Base-by-base conservation (phyloP, 108 stramenopile species). In the Skeletonema grethae region DNA sequence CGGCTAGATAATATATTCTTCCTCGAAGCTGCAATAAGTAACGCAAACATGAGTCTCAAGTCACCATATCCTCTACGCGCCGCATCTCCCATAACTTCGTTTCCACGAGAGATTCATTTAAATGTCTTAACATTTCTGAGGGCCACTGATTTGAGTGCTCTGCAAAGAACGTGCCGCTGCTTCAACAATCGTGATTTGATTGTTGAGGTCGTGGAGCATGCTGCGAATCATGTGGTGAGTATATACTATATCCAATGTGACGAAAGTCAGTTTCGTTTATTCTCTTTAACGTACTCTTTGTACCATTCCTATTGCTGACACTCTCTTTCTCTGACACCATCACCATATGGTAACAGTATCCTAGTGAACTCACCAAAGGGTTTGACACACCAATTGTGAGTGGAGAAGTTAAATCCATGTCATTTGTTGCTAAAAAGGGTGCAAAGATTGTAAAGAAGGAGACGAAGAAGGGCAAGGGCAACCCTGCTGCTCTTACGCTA, bases 71-170 rank as follows among this genome's bases (percentile, higher is more conserved):
- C 65, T 18, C 45, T 67, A 3, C 20, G 41, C 5, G 15, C 24
- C n/a, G 7, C 65, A 6, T 28, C 18, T 41, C 46, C 46, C 28
- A 67, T 29, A 20, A 22, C 50, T 50, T 29, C 67, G 22, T 70
- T 95, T 41, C 91, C 94, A 8, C 61, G 67, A 15, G 91, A 91
- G 57, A 34, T 90, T 0, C 90, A 92, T 73, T 67, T 95, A 20
- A 67, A 89, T 38, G 84, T 92, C 22, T 62, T 96, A 10, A 91
- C 87, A n/a, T 96, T 75, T 75, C 81, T 96, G 25, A 70, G 95
- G 43, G 91, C 95, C 45, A 90, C 82, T 50, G 95, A 96, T 84
- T 75, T 93, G n/a, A 66, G 80, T 24, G 79, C 86, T 22, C 68
- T 96, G 15, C 91, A 92, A 56, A 78, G 82, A 38, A 85, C 88